phyloP scores from a whole-genome alignment of 306 rosid genomes.

The Urtica urens region DNA sequence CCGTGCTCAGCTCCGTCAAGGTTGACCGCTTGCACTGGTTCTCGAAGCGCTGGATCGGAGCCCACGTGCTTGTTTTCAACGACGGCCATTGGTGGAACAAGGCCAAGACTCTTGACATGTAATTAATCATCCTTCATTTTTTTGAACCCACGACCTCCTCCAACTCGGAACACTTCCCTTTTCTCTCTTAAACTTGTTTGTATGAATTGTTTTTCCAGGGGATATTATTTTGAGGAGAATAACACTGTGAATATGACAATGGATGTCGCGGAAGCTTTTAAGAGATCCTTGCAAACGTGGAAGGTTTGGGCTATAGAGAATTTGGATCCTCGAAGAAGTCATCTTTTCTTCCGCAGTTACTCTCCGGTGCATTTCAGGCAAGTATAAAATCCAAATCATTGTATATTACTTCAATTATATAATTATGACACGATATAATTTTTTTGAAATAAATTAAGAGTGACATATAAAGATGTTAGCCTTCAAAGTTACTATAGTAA shows the following conservation, averaged over 20 bases:
- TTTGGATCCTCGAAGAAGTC: constrained; percentile 39
- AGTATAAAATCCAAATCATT: constrained; percentile 2
- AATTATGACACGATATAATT: background rate
- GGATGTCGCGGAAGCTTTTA: constrained; percentile 59
- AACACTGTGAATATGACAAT: constrained; percentile 42
- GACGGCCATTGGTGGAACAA: constrained; percentile 87
- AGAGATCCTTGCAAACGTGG: constrained; percentile 64
- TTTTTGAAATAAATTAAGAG: background rate
- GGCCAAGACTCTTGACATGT: constrained; percentile 48
- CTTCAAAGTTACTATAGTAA: background rate
- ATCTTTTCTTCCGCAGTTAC: constrained; percentile 65
- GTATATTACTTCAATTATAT: background rate
- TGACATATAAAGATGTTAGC: no score
- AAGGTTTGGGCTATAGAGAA: constrained; percentile 49
- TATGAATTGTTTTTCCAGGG: constrained; percentile 28
- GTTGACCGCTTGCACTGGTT: constrained; percentile 64
- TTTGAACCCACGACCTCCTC: background rate
- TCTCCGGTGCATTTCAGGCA: constrained; percentile 78
- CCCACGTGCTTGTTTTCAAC: constrained; percentile 59
- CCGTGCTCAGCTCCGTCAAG: constrained; percentile 24
- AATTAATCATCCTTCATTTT: background rate
- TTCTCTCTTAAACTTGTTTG: no score
- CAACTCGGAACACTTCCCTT: background rate
- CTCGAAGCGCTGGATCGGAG: constrained; percentile 49
- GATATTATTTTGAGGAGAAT: constrained; percentile 64